Conservation (phyloP, 2,329 filamentous ascomycete species). For the Diaporthe sp. region DNA sequence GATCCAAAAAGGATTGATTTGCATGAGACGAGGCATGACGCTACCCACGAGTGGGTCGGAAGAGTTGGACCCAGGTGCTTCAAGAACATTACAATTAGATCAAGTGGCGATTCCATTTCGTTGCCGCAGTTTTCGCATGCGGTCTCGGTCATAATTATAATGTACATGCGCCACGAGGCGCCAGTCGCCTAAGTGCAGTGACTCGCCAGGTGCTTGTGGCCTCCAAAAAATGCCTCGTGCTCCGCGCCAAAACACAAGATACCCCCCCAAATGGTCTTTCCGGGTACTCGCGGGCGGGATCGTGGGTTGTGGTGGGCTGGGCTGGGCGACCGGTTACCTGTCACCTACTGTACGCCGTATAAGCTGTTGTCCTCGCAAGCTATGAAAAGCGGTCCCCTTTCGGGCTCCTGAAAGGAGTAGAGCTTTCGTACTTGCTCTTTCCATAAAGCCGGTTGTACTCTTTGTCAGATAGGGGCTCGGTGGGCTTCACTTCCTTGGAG, state of each 20-base stretch:
- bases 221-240: slow-evolving; percentile 15
- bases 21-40: not conserved
- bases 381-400: slow-evolving; percentile 88
- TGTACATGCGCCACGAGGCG: slow-evolving; percentile 26
- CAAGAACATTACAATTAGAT: not conserved
- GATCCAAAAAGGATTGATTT: not conserved
- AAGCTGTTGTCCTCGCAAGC: slow-evolving; percentile 46
- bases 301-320: not conserved
- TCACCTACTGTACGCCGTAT: slow-evolving; percentile 4
- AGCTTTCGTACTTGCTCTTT: slow-evolving; percentile 92
- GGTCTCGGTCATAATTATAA: slow-evolving; percentile 20
- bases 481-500: slow-evolving; percentile 76
- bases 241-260: too few relatives aligned
- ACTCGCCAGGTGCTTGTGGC: not conserved
- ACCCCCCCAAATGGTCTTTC: not conserved
- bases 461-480: slow-evolving; percentile 81
- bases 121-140: slow-evolving; percentile 8
- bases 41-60: not conserved
- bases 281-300: not conserved
- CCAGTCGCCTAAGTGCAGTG: slow-evolving; percentile 17
- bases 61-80: not conserved
- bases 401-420: slow-evolving; percentile 78
- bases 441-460: slow-evolving; percentile 76
- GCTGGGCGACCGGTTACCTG: slow-evolving; percentile 6
- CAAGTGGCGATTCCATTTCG: slow-evolving; percentile 28